Conservation (phyloP, 768 basidiomycete species). For the Lentinula lateritia region DNA sequence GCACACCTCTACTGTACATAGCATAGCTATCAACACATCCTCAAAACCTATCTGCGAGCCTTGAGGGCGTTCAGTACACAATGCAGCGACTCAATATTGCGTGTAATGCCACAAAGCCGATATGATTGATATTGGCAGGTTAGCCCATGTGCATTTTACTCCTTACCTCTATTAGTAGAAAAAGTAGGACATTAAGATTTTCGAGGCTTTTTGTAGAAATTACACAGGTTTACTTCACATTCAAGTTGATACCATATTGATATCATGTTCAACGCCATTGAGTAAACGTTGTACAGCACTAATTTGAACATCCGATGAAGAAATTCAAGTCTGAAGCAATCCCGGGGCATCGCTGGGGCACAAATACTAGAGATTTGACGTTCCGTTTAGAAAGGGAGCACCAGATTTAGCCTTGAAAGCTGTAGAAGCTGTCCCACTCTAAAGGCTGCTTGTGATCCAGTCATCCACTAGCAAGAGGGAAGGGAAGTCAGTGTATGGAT, state of each 20-base stretch:
- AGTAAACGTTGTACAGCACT: not conserved
- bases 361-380: conserved; percentile 31
- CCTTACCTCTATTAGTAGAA: no score
- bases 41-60: no score
- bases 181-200: no score
- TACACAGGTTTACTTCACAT: not conserved
- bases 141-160: no score
- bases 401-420: conserved; percentile 28
- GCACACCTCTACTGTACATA: no score
- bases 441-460: conserved; percentile 31
- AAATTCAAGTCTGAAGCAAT: not conserved
- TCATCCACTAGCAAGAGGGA: conserved; percentile 29
- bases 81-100: no score
- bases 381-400: conserved; percentile 21
- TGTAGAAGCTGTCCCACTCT: conserved; percentile 21
- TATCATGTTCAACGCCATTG: not conserved
- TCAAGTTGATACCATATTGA: not conserved
- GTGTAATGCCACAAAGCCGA: no score
- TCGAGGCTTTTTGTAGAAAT: not conserved
- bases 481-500: conserved; percentile 44
- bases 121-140: no score
- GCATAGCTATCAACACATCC: no score
- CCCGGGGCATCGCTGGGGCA: conserved; percentile 20
- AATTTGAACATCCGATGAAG: not conserved
- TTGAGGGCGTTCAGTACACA: no score